phyloP scores from a whole-genome alignment of 2,329 filamentous ascomycete genomes.

The Clonostachys rhizophaga region DNA sequence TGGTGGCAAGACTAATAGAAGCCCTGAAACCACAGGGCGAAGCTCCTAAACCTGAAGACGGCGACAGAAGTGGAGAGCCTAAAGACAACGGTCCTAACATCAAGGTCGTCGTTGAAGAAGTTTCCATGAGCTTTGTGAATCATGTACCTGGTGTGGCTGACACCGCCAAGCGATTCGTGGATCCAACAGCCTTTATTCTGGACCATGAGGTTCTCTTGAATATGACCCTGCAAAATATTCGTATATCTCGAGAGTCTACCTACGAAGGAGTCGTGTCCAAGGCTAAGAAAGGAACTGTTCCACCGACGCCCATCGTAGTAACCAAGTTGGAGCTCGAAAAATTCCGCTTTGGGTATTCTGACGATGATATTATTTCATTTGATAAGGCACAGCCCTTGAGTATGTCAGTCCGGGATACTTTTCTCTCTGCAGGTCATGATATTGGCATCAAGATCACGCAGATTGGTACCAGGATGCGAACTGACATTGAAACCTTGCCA shows the following conservation, averaged over 20 bases:
- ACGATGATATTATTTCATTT: slow-evolving; percentile 60
- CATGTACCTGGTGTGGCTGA: slow-evolving; percentile 47
- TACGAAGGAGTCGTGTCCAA: slow-evolving; percentile 3
- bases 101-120: slow-evolving; percentile 38
- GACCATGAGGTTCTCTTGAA: slow-evolving; percentile 48
- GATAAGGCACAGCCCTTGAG: slow-evolving; percentile 52
- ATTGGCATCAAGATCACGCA: slow-evolving; percentile 48
- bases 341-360: slow-evolving; percentile 58
- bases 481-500: slow-evolving; percentile 72
- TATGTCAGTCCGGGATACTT: slow-evolving; percentile 53
- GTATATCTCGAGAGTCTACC: slow-evolving; percentile 11
- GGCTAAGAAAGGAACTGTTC: slow-evolving; percentile 14
- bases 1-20: slow-evolving; percentile 42
- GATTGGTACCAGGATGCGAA: slow-evolving; percentile 35
- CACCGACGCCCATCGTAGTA: slow-evolving; percentile 3
- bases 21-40: slow-evolving; percentile 25
- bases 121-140: slow-evolving; percentile 53
- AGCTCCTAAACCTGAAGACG: background rate
- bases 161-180: slow-evolving; percentile 37
- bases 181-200: slow-evolving; percentile 30
- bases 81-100: slow-evolving; percentile 22
- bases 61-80: background rate
- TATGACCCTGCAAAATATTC: slow-evolving; percentile 39
- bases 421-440: slow-evolving; percentile 52
- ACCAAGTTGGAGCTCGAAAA: slow-evolving; percentile 45